Evolutionary conservation across 495 filamentous ascomycete genomes (phyloP).

Genomic region (Hyaloscypha hepaticicola): DNA sequence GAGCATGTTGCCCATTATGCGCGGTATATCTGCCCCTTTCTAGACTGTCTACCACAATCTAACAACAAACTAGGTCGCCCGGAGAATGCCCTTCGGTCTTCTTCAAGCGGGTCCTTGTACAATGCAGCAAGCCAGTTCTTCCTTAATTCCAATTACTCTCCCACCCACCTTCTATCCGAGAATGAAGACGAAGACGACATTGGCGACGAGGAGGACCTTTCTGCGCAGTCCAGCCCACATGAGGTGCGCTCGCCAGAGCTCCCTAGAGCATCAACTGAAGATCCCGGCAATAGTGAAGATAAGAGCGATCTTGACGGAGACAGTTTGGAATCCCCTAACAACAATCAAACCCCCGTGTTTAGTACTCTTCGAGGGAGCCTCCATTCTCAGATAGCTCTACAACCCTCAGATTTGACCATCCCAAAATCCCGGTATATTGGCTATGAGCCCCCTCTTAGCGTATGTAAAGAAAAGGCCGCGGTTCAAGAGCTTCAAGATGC

Average conservation of each 20-base stretch:
- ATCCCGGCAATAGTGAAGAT: not conserved
- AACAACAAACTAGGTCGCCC: not conserved
- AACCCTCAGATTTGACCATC: slow-evolving; percentile 25
- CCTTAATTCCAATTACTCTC: not conserved
- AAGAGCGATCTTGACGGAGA: not conserved
- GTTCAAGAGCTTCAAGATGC: not conserved
- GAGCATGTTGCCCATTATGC: not conserved
- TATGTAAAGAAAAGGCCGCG: slow-evolving; percentile 2
- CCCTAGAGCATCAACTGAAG: not conserved
- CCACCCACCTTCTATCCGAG: not conserved
- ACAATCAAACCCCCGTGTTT: not conserved
- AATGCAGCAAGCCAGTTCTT: not conserved
- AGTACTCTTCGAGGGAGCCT: not conserved
- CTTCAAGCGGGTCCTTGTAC: not conserved
- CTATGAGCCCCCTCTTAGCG: slow-evolving; percentile 19
- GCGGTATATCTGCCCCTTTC: not conserved
- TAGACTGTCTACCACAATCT: not conserved
- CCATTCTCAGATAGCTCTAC: not conserved
- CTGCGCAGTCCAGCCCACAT: not conserved
- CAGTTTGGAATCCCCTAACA: not conserved
- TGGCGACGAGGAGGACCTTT: not conserved
- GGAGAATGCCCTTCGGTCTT: not conserved
- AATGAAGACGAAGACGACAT: not conserved
- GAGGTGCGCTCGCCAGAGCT: not conserved
- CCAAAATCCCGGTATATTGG: slow-evolving; percentile 40